Percentiles rank a stretch among this genome's conserved stretches.
These are phyloP conservation scores for Mariannaea elegans DNA, from an alignment of 2,329 filamentous ascomycete genomes.

Conservation along the genomic window DNA sequence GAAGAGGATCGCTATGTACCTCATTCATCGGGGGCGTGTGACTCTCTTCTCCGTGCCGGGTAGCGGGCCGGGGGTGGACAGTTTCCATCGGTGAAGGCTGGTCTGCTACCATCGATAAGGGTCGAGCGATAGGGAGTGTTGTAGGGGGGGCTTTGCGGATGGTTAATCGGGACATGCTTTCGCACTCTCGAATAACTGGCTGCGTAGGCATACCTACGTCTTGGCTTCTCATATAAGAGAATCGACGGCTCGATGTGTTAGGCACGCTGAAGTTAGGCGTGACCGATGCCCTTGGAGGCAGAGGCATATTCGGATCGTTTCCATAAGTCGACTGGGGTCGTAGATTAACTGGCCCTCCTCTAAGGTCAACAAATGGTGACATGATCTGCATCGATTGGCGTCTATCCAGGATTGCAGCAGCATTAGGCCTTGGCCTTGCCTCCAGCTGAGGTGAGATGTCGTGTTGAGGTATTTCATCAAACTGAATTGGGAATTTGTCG, in stretches of 20 bases:
- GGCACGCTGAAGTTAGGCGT: conserved; percentile 65
- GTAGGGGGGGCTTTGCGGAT: conserved; percentile 51
- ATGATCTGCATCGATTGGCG: conserved; percentile 61
- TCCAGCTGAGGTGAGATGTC: conserved; percentile 43
- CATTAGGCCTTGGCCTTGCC: conserved; percentile 59
- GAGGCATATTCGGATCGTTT: conserved; percentile 17
- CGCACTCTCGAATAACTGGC: conserved; percentile 25
- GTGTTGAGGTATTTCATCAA: conserved; percentile 30
- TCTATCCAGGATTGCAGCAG: conserved; percentile 59
- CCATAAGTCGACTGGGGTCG: conserved; percentile 35
- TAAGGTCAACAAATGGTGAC: conserved; percentile 54
- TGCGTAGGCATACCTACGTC: conserved; percentile 27
- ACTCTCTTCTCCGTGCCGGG: conserved; percentile 38
- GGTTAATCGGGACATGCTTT: conserved; percentile 24
- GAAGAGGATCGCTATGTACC: conserved; percentile 28
- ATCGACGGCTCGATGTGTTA: conserved; percentile 55
- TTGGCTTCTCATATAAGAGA: conserved; percentile 49
- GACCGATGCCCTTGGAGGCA: conserved; percentile 17
- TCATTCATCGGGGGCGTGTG: conserved; percentile 16
- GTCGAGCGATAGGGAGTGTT: conserved; percentile 57
- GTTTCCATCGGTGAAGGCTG: conserved; percentile 54
- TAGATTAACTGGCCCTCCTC: conserved; percentile 37
- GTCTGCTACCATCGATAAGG: conserved; percentile 64
- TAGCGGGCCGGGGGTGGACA: conserved; percentile 43
- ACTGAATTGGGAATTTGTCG: conserved; percentile 54